Percentiles rank a stretch among this genome's conserved stretches.
Conservation (phyloP, 2,329 filamentous ascomycete species). For the Penicillium sumatraense region DNA sequence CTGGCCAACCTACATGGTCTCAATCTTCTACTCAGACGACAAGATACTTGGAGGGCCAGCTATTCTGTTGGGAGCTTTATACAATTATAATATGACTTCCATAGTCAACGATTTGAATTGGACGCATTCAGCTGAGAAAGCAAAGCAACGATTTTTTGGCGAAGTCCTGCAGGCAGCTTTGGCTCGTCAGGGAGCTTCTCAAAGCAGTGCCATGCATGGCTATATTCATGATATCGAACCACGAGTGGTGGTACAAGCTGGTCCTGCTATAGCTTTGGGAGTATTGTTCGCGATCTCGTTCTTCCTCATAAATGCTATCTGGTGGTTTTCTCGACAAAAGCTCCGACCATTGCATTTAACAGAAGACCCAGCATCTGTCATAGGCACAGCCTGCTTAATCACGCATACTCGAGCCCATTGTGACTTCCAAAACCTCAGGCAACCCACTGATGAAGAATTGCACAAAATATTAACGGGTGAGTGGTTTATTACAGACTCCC, state of each 20-base stretch:
- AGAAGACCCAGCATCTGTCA: slow-evolving; percentile 9
- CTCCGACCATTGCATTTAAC: slow-evolving; percentile 18
- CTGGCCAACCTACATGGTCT: slow-evolving; percentile 23
- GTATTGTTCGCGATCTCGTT: slow-evolving; percentile 14
- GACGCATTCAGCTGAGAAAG: slow-evolving; percentile 8
- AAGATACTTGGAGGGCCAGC: slow-evolving; percentile 16
- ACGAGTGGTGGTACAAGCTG: slow-evolving; percentile 15
- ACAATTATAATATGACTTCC: slow-evolving; percentile 22
- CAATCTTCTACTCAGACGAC: slow-evolving; percentile 6
- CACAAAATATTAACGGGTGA: slow-evolving; percentile 3
- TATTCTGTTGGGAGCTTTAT: slow-evolving; percentile 23
- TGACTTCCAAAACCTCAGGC: slow-evolving; percentile 10
- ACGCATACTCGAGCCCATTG: slow-evolving; percentile 1
- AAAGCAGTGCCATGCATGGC: background rate
- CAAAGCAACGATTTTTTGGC: slow-evolving; percentile 22
- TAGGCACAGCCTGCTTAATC: slow-evolving; percentile 10
- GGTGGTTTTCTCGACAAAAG: slow-evolving; percentile 4
- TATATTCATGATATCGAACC: slow-evolving; percentile 2
- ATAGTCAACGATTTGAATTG: slow-evolving; percentile 10
- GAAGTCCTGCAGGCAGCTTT: slow-evolving; percentile 20
- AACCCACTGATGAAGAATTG: slow-evolving; percentile 12
- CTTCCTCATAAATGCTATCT: slow-evolving; percentile 11
- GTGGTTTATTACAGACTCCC: slow-evolving; percentile 10
- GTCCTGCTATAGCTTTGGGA: slow-evolving; percentile 19
- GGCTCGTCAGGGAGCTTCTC: slow-evolving; percentile 8